A percentile compares a stretch with the other conserved stretches of the same genome.
Evolutionary conservation across 306 rosid genomes (phyloP).

Genomic region (Cucurbita moschata): DNA sequence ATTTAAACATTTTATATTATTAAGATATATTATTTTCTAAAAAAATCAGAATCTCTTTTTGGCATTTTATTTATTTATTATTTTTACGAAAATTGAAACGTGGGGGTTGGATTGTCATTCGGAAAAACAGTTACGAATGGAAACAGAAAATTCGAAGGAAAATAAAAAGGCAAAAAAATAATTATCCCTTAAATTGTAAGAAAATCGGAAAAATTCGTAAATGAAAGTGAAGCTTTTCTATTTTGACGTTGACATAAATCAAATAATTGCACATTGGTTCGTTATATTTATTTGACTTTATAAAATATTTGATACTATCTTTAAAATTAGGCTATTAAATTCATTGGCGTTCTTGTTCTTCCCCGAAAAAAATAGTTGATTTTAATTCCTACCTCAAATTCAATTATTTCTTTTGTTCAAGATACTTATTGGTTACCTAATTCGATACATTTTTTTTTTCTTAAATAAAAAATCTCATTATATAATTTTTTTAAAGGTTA

Average conservation of each 20-base stretch:
- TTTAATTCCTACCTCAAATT: neutral
- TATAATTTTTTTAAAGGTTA: too few relatives aligned
- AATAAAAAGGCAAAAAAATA: neutral
- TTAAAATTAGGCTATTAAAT: neutral
- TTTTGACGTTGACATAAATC: neutral
- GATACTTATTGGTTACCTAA: neutral
- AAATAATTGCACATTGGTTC: neutral
- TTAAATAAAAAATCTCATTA: too few relatives aligned
- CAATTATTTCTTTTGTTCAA: neutral
- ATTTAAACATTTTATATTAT: neutral
- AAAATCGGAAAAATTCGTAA: neutral
- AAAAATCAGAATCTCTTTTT: neutral
- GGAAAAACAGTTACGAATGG: neutral
- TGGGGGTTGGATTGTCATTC: neutral
- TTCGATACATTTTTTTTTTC: neutral
- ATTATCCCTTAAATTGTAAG: conserved; percentile 1
- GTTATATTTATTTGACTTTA: neutral
- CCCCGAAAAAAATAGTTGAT: too few relatives aligned
- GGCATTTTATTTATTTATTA: too few relatives aligned
- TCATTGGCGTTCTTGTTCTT: neutral
- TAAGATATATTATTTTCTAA: neutral
- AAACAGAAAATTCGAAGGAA: neutral
- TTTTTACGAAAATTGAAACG: neutral
- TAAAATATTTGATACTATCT: neutral
- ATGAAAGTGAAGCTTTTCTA: neutral